Conservation (phyloP, 140 eudicot species). For the Cichorium intybus region DNA sequence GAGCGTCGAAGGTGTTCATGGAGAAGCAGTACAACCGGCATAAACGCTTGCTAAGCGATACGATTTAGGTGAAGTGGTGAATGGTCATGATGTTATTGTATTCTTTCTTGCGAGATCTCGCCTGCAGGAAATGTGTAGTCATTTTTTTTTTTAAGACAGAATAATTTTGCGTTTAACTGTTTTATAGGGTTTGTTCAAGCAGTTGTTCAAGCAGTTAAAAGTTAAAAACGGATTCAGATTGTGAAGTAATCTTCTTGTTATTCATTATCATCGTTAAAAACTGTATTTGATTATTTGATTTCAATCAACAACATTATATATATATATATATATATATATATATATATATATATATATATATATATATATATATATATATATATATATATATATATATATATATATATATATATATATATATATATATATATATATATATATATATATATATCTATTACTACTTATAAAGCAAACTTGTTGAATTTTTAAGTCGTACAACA, state of each 20-base stretch:
- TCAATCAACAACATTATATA: background rate
- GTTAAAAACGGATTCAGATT: background rate
- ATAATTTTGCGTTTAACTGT: background rate
- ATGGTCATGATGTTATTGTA: conserved; percentile 1
- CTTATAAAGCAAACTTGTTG: no score
- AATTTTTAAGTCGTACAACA: no score
- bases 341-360: no score
- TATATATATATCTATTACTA: no score
- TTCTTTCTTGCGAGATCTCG: conserved; percentile 12
- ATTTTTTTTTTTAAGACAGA: background rate
- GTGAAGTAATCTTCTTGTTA: conserved; percentile 6
- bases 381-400: no score
- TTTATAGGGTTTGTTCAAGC: background rate
- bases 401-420: no score
- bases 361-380: no score
- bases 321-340: no score
- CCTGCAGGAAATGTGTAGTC: background rate
- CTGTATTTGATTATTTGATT: background rate
- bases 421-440: no score
- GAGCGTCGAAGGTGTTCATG: conserved; percentile 83
- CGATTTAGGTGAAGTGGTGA: conserved; percentile 17
- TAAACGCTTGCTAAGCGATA: conserved; percentile 67
- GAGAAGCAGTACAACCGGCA: conserved; percentile 90
- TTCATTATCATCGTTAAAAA: background rate
- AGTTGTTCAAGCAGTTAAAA: no score